Base-by-base conservation (phyloP, 2,329 filamentous ascomycete genomes). In the Penicillium expansum region DNA sequence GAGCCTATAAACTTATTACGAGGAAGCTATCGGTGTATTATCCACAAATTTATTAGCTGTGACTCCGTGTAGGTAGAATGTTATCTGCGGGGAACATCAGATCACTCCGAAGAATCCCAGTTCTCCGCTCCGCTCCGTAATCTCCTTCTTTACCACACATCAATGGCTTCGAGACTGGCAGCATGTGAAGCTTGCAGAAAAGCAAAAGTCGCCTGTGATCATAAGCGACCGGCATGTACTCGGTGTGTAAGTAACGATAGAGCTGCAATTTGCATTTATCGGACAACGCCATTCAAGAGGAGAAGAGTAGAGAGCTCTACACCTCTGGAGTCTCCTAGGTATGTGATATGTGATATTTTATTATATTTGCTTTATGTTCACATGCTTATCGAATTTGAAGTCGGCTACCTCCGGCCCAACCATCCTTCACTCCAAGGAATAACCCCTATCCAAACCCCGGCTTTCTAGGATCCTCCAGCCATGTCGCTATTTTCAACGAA, bases 391-490 rank as follows among this genome's bases (percentile, higher is more conserved):
- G 13, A 32, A 41, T 37, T 2, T 29, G 48, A 20, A 64, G 62
- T 47, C 44, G 62, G 30, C 37, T 47, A 37, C 58, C 63, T 16
- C 56, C 64, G 18, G 61, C 64, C 6, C 58, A 60, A 30, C 61
- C 65, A 22, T 56, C 61, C 7, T 65, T 62, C 42, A 57, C 55
- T 16, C 56, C 65, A 30, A 60, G 64, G 18, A 62, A 58, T 20
- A 64, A 64, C 50, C 60, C 60, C n/a, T 69, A 69, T 47, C 67
- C 67, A 1, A 69, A 69, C 48, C 67, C 67, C 9, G 67, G 67
- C 10, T 69, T 65, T 51, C 33, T 69, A 39, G 67, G 67, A 2
- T 64, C 62, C 9, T 69, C 67, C 16, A 69, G 67, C 38, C 67
- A 69, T 64, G 64, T 61, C 7, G 64, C 67, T 9, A 69, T 69